These are phyloP conservation scores for Chrysosporium queenslandicum DNA, from an alignment of 2,329 filamentous ascomycete species.

Conservation along the genomic window DNA sequence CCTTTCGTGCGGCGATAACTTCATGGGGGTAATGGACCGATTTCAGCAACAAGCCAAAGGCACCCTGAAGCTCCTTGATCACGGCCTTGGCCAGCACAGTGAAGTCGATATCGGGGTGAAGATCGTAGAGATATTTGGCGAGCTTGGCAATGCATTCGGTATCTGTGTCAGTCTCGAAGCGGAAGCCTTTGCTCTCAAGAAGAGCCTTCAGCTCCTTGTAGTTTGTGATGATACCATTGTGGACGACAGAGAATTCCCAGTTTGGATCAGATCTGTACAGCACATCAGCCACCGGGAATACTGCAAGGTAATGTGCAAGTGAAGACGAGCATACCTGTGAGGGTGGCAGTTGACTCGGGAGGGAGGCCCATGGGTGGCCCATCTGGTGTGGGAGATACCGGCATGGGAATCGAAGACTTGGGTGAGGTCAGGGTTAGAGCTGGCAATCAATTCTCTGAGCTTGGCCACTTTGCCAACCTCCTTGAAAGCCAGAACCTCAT, in stretches of 20 bases:
- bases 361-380: slow-evolving; percentile 94
- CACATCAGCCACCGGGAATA: not conserved
- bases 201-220: slow-evolving; percentile 98
- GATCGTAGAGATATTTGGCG: slow-evolving; percentile 94
- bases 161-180: slow-evolving; percentile 98
- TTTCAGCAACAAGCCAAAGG: slow-evolving; percentile 94
- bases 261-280: slow-evolving; percentile 67
- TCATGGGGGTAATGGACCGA: slow-evolving; percentile 98
- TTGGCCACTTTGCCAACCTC: slow-evolving; percentile 99
- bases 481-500: slow-evolving; percentile 94
- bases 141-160: slow-evolving; percentile 99
- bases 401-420: slow-evolving; percentile 97
- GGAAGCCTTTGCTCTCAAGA: slow-evolving; percentile 87
- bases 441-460: slow-evolving; percentile 83
- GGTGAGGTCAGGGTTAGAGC: slow-evolving; percentile 69
- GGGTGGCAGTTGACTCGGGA: slow-evolving; percentile 96
- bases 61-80: slow-evolving; percentile 95
- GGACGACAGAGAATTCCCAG: slow-evolving; percentile 95
- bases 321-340: slow-evolving; percentile 57
- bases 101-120: slow-evolving; percentile 89
- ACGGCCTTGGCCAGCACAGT: slow-evolving; percentile 94
- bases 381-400: slow-evolving; percentile 96
- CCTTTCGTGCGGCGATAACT: slow-evolving; percentile 95
- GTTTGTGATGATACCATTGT: slow-evolving; percentile 99
- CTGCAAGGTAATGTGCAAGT: not conserved